Base-by-base conservation (phyloP, 1,284 basidiomycete species). In the Irpex sp. region DNA sequence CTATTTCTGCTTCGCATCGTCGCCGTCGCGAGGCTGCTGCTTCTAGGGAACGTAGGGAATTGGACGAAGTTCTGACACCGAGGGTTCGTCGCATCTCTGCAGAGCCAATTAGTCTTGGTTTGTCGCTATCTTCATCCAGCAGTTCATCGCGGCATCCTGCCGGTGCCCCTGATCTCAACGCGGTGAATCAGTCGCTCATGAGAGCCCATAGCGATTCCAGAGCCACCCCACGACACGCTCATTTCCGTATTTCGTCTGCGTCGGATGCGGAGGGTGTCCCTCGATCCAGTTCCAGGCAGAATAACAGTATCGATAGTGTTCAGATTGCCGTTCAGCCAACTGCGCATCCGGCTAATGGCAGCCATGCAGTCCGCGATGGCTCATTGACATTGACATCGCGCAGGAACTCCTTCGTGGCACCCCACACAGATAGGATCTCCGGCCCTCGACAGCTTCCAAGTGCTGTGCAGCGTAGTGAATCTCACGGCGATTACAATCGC, bases 121-220 rank as follows among this genome's bases (percentile, higher is more conserved):
- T 58, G 13, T 49, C 54, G 19, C 37, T 54, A 5, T 56, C 58
- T 8, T 15, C 47, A 40, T n/a, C 19, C 31, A 61, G 48, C 40
- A 51, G 5, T 17, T 21, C 49, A 51, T 51, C 49, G 17, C 49
- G 49, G 49, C 36, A 59, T 26, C 51, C 62, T 34, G 11, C 31
- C 15, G 61, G 51, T 26, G 52, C 62, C 34, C 49, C 59, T 11
- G 63, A 64, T 56, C 49, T 62, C 2, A 51, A 64, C 17, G 51
- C 59, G 2, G 60, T 64, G 44, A 52, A 64, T 47, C 59, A 59
- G 17, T 62, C 65, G 19, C 55, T 64, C 34, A 56, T 55, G 63
- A 56, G 62, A 48, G 54, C 59, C 9, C 56, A 58, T 17, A 47
- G 34, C 21, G 64, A 65, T 34, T 38, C 54, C 9, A 64, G 59